Percentiles rank a stretch among this genome's conserved stretches.
Conservation (phyloP, 2,329 filamentous ascomycete species). For the Elsinoe fawcettii region DNA sequence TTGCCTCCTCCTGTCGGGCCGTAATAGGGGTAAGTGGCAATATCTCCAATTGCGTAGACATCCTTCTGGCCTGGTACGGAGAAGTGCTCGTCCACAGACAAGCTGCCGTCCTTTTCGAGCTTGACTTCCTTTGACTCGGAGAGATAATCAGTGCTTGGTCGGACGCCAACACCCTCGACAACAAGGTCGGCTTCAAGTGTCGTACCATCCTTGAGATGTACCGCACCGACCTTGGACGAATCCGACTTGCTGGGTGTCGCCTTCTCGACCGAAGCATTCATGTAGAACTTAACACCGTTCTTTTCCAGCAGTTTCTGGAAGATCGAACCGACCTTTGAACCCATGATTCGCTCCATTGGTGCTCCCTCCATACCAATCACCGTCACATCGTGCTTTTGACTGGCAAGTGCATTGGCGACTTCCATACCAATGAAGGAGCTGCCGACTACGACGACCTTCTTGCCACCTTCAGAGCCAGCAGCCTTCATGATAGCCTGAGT, state of each 20-base stretch:
- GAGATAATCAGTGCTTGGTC: constrained; percentile 76
- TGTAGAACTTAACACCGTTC: constrained; percentile 80
- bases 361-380: constrained; percentile 82
- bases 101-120: constrained; percentile 79
- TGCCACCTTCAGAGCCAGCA: constrained; percentile 68
- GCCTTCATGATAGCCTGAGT: constrained; percentile 68
- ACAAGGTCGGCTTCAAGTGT: constrained; percentile 79
- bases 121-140: constrained; percentile 60
- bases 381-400: constrained; percentile 72
- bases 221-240: constrained; percentile 65
- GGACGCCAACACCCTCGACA: constrained; percentile 82
- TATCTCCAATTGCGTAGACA: constrained; percentile 90
- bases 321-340: constrained; percentile 68
- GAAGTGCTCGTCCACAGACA: constrained; percentile 74
- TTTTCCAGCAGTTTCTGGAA: constrained; percentile 74
- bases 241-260: constrained; percentile 64
- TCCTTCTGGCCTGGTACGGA: constrained; percentile 66
- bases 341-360: constrained; percentile 81
- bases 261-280: constrained; percentile 73
- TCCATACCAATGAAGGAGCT: constrained; percentile 98
- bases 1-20: constrained; percentile 74
- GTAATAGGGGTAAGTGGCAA: constrained; percentile 88
- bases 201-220: constrained; percentile 80
- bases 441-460: constrained; percentile 88
- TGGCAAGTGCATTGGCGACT: constrained; percentile 69